Base-by-base conservation (phyloP, 2,329 filamentous ascomycete species). In the Sclerotinia trifoliorum region DNA sequence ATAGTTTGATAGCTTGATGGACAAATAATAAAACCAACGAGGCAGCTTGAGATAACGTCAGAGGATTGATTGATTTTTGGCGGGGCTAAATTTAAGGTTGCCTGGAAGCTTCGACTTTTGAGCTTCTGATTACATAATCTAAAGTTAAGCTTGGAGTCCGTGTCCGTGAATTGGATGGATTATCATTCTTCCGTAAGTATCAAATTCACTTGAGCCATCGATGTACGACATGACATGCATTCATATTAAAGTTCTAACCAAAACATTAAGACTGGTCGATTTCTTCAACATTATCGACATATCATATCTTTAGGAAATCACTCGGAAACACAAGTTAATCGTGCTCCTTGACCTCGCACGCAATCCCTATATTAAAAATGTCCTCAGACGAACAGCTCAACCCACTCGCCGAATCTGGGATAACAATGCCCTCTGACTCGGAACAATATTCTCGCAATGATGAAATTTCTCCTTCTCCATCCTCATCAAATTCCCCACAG, bases 381-480 rank as follows among this genome's bases (percentile, higher is more conserved):
- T 80, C 85, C 61, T 83, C 83, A 72, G 82, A 87, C 69, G 83
- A 82, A 46, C 73, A 74, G 39, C 75, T 77, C 68, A 82, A 86
- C 74, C 83, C 85, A 73, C 85, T 93, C 77, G 84, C 88, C 78
- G 88, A 90, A 78, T 93, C 90, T 68, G 87, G 88, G 80, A 83
- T 93, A 76, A 94, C 90, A 65, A 90, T 94, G 76, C 89, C 85
- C 73, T 93, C 91, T 63, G 92, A 95, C 82, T 93, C 89, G 82
- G 91, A 94, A 80, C 90, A 90, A 79, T 94, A 95, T 80, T 90
- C 89, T 65, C 86, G 84, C 69, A 84, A 82, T 73, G 88, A 89
- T 66, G 80, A 85, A 68, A 86, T 85, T 24, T 81, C 83, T 51
- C 88, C 88, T 61, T 85, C 87, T 2, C 83, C 85, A 1, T 86